Base-by-base conservation (phyloP, 1,139 yeast genomes). In the Candida tetrigidarum region DNA sequence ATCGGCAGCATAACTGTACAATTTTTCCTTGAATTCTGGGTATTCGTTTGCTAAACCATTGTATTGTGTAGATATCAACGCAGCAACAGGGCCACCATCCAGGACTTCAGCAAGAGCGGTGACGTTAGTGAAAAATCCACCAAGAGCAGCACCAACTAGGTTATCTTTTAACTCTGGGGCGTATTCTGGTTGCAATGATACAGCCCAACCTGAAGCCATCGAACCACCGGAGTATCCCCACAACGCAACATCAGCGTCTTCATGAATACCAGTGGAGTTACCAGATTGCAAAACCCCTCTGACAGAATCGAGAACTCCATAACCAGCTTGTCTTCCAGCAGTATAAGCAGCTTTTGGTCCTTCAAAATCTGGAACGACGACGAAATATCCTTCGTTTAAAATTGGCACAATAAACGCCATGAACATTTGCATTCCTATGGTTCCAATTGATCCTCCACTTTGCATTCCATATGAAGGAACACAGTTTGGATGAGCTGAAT, bases 211-310 rank as follows among this genome's bases (percentile, higher is more conserved):
- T 5, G 67, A 50, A 2, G 75, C 70, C n/a, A 69, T 50, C 1
- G 71, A 55, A 1, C 76, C 76, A 16, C 76, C 77, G 6, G 74
- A 67, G 47, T 69, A 71, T 0, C 77, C 76, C 69, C 71, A 71
- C 35, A 66, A 23, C 1, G 58, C 62, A 1, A 63, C 56, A 37
- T 58, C 52, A 4, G 75, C 71, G 39, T 62, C 53, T 0, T 53
- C 12, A 11, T 55, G 44, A 32, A 71, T 46, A 3, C 72, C 71
- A 4, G 76, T 69, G 15, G 54, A 38, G 37, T 59, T 56, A 0
- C 51, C 52, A 2, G 66, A 51, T 1, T 46, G 38, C 42, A 69
- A 57, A 1, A 61, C 57, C 4, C 67, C 76, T 42, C 67, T 53
- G 8, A 71, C 50, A 1, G 68, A 56, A 48, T 71, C 65, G 41